phyloP scores from a whole-genome alignment of 2,329 filamentous ascomycete genomes.

The Erysiphe neolycopersici region DNA sequence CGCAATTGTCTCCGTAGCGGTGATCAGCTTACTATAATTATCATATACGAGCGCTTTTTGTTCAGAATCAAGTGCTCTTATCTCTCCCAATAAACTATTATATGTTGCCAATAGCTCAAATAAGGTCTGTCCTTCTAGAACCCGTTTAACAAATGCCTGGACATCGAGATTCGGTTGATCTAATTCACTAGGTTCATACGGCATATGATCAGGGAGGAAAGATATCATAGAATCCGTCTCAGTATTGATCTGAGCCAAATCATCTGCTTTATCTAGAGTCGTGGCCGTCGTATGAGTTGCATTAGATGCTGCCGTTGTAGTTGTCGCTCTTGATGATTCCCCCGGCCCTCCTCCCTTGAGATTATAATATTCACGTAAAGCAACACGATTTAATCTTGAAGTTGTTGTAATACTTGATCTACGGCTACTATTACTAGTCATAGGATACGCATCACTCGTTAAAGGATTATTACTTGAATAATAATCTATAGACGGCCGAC shows the following conservation, averaged over 20 bases:
- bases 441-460: no score
- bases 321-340: background rate
- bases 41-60: constrained; percentile 94
- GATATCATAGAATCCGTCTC: background rate
- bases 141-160: constrained; percentile 34
- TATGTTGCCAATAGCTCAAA: constrained; percentile 45
- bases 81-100: constrained; percentile 49
- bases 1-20: constrained; percentile 86
- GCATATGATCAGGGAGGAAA: constrained; percentile 5
- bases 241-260: background rate
- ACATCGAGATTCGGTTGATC: constrained; percentile 49
- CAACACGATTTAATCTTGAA: constrained; percentile 34
- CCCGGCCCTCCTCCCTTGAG: constrained; percentile 22
- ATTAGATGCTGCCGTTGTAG: constrained; percentile 3
- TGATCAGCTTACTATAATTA: constrained; percentile 90
- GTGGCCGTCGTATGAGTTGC: no score
- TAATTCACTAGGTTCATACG: constrained; percentile 27
- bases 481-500: no score
- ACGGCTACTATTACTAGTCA: background rate
- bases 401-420: background rate
- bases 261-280: background rate
- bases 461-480: no score
- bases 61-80: constrained; percentile 75
- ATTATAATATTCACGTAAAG: constrained; percentile 86
- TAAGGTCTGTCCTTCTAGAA: constrained; percentile 35